Evolutionary conservation across 2,329 filamentous ascomycete genomes (phyloP).

Genomic region (Arthrobotrys musiformis): DNA sequence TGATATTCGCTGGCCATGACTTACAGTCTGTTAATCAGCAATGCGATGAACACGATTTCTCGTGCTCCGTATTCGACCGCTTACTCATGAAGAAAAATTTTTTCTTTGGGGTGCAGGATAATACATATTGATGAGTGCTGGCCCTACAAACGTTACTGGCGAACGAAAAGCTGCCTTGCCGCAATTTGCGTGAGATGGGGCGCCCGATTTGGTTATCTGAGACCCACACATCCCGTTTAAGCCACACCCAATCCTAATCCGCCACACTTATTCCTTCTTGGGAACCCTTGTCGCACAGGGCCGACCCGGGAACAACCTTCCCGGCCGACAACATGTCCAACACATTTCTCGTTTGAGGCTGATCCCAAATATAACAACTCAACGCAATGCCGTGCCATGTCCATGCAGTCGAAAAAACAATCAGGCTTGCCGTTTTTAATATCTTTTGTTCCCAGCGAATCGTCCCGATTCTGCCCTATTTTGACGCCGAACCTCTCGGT

Average conservation of each 20-base stretch:
- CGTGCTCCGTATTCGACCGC: constrained; percentile 10
- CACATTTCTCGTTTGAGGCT: constrained; percentile 23
- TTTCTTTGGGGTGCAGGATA: neutral
- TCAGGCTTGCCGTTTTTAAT: neutral
- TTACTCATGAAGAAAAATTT: neutral
- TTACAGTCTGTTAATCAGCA: neutral
- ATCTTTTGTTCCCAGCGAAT: constrained; percentile 6
- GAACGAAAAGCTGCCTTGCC: neutral
- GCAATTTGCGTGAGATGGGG: constrained; percentile 26
- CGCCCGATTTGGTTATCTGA: constrained; percentile 2
- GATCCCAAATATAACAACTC: constrained; percentile 42
- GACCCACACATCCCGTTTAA: constrained; percentile 17
- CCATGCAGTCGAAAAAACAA: neutral
- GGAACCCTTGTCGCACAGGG: constrained; percentile 1
- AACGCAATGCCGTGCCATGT: constrained; percentile 18
- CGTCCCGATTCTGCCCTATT: neutral
- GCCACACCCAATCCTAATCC: constrained; percentile 13
- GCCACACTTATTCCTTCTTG: neutral
- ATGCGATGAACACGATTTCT: neutral
- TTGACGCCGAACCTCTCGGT: neutral
- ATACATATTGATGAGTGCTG: neutral
- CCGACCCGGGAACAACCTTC: neutral
- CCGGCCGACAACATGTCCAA: constrained; percentile 34
- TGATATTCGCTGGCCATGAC: neutral
- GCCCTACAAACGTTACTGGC: neutral